phyloP scores from a whole-genome alignment of 2,329 filamentous ascomycete genomes.

The Rhynchosporium secalis region DNA sequence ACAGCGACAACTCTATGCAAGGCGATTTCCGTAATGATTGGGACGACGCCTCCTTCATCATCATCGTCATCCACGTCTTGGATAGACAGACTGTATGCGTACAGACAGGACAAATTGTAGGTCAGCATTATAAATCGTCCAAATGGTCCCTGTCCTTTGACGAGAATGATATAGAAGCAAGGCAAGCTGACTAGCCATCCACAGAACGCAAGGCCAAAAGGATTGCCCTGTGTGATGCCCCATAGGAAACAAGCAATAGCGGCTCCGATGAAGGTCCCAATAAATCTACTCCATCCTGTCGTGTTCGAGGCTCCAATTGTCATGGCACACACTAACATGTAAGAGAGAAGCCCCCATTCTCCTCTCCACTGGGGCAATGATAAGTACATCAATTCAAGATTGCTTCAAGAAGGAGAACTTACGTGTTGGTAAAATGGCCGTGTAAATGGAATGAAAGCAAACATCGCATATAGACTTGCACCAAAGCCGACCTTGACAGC shows the following conservation, averaged over 20 bases:
- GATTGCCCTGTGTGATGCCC: constrained; percentile 73
- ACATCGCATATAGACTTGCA: constrained; percentile 83
- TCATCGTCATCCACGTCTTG: constrained; percentile 79
- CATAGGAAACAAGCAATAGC: constrained; percentile 74
- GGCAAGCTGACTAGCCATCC: constrained; percentile 79
- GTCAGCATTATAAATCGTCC: constrained; percentile 92
- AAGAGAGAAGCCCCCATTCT: constrained; percentile 94
- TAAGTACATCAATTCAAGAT: not conserved
- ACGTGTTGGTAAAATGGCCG: constrained; percentile 72
- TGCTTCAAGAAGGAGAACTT: not conserved
- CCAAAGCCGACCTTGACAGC: constrained; percentile 92
- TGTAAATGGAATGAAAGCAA: constrained; percentile 79
- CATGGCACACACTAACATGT: constrained; percentile 98
- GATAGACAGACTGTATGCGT: constrained; percentile 86
- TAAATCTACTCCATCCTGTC: constrained; percentile 81
- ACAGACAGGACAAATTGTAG: constrained; percentile 93
- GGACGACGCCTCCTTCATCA: constrained; percentile 81
- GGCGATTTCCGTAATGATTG: constrained; percentile 84
- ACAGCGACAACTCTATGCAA: constrained; percentile 87
- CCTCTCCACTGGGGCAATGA: constrained; percentile 65
- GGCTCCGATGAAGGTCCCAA: constrained; percentile 83
- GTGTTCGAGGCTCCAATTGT: constrained; percentile 96
- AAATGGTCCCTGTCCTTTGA: constrained; percentile 80
- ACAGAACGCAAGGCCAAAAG: constrained; percentile 72
- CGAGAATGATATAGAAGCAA: constrained; percentile 89